Evolutionary conservation across 2,329 filamentous ascomycete species (phyloP).

Genomic region (Fusarium algeriense): DNA sequence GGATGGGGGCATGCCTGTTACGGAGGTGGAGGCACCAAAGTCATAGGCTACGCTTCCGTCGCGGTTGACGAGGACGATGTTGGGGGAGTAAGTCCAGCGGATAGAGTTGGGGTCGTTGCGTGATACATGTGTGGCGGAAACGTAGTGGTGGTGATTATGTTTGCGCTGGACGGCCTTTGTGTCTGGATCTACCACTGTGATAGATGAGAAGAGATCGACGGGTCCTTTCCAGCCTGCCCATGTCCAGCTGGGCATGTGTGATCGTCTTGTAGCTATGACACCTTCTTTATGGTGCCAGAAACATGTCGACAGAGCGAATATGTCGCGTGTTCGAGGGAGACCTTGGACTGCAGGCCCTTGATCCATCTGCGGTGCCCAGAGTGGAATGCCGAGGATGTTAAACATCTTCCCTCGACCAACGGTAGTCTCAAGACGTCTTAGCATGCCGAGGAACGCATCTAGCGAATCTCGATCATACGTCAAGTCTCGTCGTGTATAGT

Average conservation of each 20-base stretch:
- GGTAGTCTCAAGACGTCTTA: constrained; percentile 49
- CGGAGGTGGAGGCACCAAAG: constrained; percentile 39
- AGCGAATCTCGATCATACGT: constrained; percentile 52
- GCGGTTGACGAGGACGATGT: constrained; percentile 47
- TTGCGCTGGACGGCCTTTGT: constrained; percentile 48
- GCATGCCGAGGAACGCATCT: constrained; percentile 50
- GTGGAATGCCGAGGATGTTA: constrained; percentile 50
- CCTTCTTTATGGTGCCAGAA: constrained; percentile 54
- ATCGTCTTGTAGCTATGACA: constrained; percentile 43
- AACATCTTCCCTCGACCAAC: constrained; percentile 49
- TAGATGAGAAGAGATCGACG: constrained; percentile 52
- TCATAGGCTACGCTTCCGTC: constrained; percentile 51
- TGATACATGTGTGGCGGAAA: constrained; percentile 52
- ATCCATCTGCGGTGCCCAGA: constrained; percentile 46
- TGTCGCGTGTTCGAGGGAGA: constrained; percentile 48
- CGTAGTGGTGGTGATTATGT: constrained; percentile 53
- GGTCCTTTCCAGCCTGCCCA: constrained; percentile 54
- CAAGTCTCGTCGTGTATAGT: constrained; percentile 49
- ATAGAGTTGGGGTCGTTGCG: constrained; percentile 50
- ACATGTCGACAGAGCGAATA: constrained; percentile 52
- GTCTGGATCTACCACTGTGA: constrained; percentile 50
- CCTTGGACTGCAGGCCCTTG: constrained; percentile 25
- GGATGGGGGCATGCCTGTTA: constrained; percentile 29
- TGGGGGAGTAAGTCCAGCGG: constrained; percentile 53
- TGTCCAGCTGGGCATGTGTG: constrained; percentile 54